Base-by-base conservation (phyloP, 2,329 filamentous ascomycete species). In the Epichloe gansuensis region DNA sequence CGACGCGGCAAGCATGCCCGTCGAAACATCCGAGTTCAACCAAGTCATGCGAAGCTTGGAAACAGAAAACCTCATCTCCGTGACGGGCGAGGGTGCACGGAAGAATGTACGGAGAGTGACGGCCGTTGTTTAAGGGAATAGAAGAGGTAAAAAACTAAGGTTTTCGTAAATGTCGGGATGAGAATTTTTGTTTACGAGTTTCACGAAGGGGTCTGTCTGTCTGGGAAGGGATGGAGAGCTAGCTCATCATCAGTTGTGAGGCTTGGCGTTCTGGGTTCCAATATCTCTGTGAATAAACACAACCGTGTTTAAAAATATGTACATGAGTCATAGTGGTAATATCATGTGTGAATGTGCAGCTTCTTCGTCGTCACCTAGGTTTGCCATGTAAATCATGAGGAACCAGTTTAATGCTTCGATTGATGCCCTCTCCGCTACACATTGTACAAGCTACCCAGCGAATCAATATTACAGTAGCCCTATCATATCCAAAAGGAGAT, bases 21-120 rank as follows among this genome's bases (percentile, higher is more conserved):
- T 97, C 9, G 91, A 96, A 61, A 76, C 80, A 40, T 70, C 75
- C 9, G 91, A 97, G 66, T 93, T 98, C 65, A 78, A 80, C 12
- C 90, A 96, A 67, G 85, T 83, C 12, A 78, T 97, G 66, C 76
- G 85, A 57, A 74, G 77, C 11, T 71, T 97, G 54, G 91, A 98
- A 74, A 80, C 85, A 57, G 93, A 97, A 70, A 93, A 90, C 0
- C 72, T 80, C 35, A 76, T 96, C 53, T 86, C 86, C 68, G 74
- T 97, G 17, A 75, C 77, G 36, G 93, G 93, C 0, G 91, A 97
- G 60, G 93, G 93, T 4, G 78, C 85, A 17, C 82, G 91, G 68
- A 87, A 84, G 71, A 87, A 72, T 57, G 83, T 98, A 49, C 81
- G 91, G 62, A 81, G 89, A 60, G 80, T 95, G 44, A 87, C 76